Evolutionary conservation across 192 early-diverging fungal species (phyloP), one percentile per base, ranked within the genome.

Genomic region (Podila minutissima): DNA sequence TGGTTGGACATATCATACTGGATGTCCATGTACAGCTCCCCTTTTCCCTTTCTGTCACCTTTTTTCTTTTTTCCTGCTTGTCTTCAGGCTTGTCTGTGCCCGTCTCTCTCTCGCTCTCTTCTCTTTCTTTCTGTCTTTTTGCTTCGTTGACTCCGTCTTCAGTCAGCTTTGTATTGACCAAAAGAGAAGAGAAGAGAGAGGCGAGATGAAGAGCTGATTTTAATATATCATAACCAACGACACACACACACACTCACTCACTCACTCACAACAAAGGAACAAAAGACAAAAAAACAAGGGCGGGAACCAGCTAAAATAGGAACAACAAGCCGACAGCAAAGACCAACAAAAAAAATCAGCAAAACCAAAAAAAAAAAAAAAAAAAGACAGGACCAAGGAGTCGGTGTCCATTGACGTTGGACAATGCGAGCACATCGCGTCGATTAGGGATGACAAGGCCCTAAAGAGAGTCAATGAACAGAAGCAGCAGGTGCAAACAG

Each of bases 71-170:
- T 48, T 66, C 50, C 20, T 12, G 31, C 31, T 24, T 24, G 50
- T 51, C 32, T 57, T 67, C 53, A 67, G 15, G 41, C 41, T 17
- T 46, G 41, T 46, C 3, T 17, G 13, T 17, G 41, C 4, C 12
- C 38, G 8, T 53, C 15, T 33, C 15, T 41, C 62, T 41, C 35
- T 41, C 20, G 24, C 53, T 24, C 5, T 55, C 53, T 55, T 55
- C 8, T n/a, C 50, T 22, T n/a, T 53, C n/a, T 53, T 53, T 53
- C 8, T 53, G 17, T 53, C n/a, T n/a, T 53, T 53, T 53, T 20
- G n/a, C n/a, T 55, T 55, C 17, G 53, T 55, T 55, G 53, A 55
- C 53, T 55, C 53, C 53, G 53, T 55, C 53, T 55, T 55, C 53
- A 55, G 53, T 55, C 53, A 55, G 53, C 22, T 55, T 55, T 55